Evolutionary conservation across 164 flowering plant species (phyloP).

Genomic region (Cinnamomum micranthum): DNA sequence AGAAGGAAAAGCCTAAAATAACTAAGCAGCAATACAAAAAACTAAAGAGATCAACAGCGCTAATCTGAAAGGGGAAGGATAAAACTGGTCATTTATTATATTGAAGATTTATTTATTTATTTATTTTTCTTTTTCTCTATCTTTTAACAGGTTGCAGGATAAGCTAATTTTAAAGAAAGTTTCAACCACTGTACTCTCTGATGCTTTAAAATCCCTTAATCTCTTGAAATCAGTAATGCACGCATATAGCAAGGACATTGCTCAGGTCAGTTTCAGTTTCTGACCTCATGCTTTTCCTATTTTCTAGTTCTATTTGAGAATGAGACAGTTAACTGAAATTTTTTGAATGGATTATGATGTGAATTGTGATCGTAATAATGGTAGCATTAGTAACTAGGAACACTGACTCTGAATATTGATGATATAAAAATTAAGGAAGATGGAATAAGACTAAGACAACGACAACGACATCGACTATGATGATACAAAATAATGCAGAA

Average conservation of each 20-base stretch:
- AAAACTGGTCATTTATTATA: not conserved
- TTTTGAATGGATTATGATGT: not conserved
- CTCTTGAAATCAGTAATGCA: constrained; percentile 49
- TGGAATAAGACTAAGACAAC: not conserved
- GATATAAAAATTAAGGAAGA: not conserved
- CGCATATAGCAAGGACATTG: constrained; percentile 63
- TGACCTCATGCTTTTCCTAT: not conserved
- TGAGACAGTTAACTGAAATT: not conserved
- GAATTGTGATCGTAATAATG: not conserved
- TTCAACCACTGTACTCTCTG: constrained; percentile 23
- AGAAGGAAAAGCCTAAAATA: no score
- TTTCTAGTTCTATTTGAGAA: not conserved
- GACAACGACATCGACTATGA: not conserved
- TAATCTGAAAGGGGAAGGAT: no score
- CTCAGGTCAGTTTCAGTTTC: constrained; percentile 46
- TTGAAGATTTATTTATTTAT: not conserved
- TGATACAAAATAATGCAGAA: no score
- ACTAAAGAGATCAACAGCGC: no score
- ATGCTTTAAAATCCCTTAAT: constrained; percentile 44
- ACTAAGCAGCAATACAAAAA: no score
- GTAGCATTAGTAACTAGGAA: not conserved
- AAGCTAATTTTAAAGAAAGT: constrained; percentile 30
- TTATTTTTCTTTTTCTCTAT: not conserved
- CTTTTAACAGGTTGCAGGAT: constrained; percentile 46
- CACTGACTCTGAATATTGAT: not conserved